These are phyloP conservation scores for Arthrobotrys conoides DNA, from an alignment of 2,329 filamentous ascomycete species.

Conservation along the genomic window DNA sequence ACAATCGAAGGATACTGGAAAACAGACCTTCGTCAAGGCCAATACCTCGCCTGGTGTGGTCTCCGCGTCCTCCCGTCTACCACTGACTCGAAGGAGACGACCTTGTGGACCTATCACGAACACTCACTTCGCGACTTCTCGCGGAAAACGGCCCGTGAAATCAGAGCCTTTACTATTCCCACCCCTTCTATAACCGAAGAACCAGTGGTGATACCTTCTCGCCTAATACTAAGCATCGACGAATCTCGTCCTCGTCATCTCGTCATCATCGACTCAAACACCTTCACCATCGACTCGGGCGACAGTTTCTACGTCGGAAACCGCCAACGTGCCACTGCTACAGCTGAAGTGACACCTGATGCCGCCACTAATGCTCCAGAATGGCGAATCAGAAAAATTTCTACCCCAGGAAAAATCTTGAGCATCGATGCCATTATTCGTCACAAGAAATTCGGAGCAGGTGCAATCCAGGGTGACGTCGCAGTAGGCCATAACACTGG, in stretches of 20 bases:
- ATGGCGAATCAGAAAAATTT: conserved; percentile 50
- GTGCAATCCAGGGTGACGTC: conserved; percentile 72
- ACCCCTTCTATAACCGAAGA: conserved; percentile 1
- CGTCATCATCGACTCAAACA: conserved; percentile 45
- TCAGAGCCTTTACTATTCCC: conserved; percentile 38
- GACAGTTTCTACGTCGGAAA: conserved; percentile 57
- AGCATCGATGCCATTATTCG: conserved; percentile 44
- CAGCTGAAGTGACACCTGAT: not conserved
- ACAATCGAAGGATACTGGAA: conserved; percentile 62
- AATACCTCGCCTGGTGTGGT: conserved; percentile 78
- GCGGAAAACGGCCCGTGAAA: conserved; percentile 44
- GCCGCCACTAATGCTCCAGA: conserved; percentile 26
- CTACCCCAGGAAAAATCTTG: conserved; percentile 37
- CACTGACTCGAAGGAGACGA: conserved; percentile 54
- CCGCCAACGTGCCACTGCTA: conserved; percentile 19
- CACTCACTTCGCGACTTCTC: conserved; percentile 47
- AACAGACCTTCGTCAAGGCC: conserved; percentile 67
- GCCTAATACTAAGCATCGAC: conserved; percentile 41
- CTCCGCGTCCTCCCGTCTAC: conserved; percentile 69
- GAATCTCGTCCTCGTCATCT: conserved; percentile 47
- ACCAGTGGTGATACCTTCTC: conserved; percentile 20
- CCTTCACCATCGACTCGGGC: conserved; percentile 48
- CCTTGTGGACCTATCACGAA: conserved; percentile 57
- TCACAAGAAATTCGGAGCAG: conserved; percentile 50
- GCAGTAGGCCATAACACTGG: conserved; percentile 83